A percentile compares a stretch with the other conserved stretches of the same genome.
Evolutionary conservation across 1,284 basidiomycete species (phyloP).

Genomic region (Schizophyllum commune): DNA sequence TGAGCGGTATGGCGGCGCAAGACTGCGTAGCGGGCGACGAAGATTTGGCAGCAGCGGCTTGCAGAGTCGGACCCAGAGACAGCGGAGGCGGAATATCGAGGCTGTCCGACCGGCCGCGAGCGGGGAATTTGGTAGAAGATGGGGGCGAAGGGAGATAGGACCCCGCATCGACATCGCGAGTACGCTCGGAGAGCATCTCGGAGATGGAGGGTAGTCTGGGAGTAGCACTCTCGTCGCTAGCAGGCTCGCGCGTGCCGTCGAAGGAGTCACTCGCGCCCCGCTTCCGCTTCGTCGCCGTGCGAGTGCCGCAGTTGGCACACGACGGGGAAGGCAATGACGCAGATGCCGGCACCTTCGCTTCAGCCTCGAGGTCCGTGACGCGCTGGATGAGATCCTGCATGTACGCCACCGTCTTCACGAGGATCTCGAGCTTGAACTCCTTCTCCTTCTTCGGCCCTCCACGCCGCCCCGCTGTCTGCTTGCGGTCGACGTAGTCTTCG

Average conservation of each 20-base stretch:
- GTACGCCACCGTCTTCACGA: slow-evolving; percentile 64
- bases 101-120: not conserved
- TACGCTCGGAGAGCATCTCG: slow-evolving; percentile 28
- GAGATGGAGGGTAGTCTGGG: slow-evolving; percentile 34
- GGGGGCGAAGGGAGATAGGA: slow-evolving; percentile 38
- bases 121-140: slow-evolving; percentile 33
- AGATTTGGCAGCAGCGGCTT: not conserved
- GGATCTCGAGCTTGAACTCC: slow-evolving; percentile 77
- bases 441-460: slow-evolving; percentile 47
- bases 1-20: slow-evolving; percentile 18
- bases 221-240: not conserved
- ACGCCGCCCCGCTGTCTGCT: slow-evolving; percentile 19
- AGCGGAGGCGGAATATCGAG: slow-evolving; percentile 3
- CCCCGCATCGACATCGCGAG: slow-evolving; percentile 27
- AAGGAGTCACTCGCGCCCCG: not conserved
- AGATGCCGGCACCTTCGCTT: slow-evolving; percentile 8
- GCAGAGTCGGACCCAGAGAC: slow-evolving; percentile 2
- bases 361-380: slow-evolving; percentile 31
- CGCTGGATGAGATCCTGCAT: slow-evolving; percentile 54
- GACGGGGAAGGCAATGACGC: slow-evolving; percentile 1
- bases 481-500: slow-evolving; percentile 16
- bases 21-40: slow-evolving; percentile 25
- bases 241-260: not conserved
- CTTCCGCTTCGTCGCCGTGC: slow-evolving; percentile 7
- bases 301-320: slow-evolving; percentile 7